phyloP scores from a whole-genome alignment of 768 basidiomycete genomes.

The Lentinula sp. region DNA sequence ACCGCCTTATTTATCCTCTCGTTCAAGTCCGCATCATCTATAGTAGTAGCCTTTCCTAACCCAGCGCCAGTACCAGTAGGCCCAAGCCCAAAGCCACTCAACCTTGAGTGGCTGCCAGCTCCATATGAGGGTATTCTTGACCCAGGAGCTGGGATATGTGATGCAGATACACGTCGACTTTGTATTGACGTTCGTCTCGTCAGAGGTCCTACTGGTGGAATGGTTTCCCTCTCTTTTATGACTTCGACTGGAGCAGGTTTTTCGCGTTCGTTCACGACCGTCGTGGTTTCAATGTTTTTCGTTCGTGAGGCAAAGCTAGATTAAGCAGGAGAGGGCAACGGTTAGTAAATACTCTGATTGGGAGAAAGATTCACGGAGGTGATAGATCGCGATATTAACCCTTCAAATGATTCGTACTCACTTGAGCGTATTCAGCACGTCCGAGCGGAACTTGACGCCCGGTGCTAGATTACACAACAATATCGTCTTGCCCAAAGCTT shows the following conservation, averaged over 20 bases:
- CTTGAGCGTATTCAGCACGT: slow-evolving; percentile 92
- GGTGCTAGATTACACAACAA: slow-evolving; percentile 88
- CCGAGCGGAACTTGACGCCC: slow-evolving; percentile 76
- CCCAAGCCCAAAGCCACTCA: not conserved
- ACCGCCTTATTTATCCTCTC: slow-evolving; percentile 2
- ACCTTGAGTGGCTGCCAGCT: not conserved
- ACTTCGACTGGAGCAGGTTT: slow-evolving; percentile 19
- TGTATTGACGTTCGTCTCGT: not conserved
- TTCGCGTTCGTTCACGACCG: slow-evolving; percentile 72
- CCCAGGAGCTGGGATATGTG: not conserved
- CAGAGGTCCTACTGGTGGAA: not conserved
- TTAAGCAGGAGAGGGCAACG: slow-evolving; percentile 4
- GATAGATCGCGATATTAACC: no score
- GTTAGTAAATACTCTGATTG: not conserved
- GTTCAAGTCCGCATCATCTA: not conserved
- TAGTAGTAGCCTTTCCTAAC: slow-evolving; percentile 56
- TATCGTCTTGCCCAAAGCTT: slow-evolving; percentile 54
- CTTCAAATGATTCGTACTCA: slow-evolving; percentile 22
- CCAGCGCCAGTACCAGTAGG: slow-evolving; percentile 45
- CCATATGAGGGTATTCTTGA: slow-evolving; percentile 1
- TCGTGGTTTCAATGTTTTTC: slow-evolving; percentile 82
- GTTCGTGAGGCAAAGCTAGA: slow-evolving; percentile 75
- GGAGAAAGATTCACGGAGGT: not conserved
- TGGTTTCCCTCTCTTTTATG: not conserved
- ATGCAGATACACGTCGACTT: not conserved